A percentile compares a stretch with the other conserved stretches of the same genome.
phyloP scores from a whole-genome alignment of 345 rosid species.

The Dipteronia sinensis region DNA sequence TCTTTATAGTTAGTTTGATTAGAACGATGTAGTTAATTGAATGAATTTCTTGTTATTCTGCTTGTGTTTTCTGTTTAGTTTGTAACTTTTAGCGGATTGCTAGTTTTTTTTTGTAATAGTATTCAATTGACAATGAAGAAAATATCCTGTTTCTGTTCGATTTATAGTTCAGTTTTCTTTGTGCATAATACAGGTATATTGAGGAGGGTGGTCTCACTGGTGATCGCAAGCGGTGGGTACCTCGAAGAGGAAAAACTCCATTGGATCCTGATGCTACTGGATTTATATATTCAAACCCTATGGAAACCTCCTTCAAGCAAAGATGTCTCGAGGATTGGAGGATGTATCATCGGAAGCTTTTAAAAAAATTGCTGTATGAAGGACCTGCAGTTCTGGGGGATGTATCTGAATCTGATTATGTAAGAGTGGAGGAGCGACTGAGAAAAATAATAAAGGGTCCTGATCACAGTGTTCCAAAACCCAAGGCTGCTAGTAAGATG shows the following conservation, averaged over 20 bases:
- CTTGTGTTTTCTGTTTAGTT: neutral
- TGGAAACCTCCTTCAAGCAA: slow-evolving; percentile 92
- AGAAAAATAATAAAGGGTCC: slow-evolving; percentile 81
- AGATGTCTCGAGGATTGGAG: slow-evolving; percentile 86
- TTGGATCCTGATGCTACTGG: slow-evolving; percentile 93
- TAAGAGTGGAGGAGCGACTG: slow-evolving; percentile 74
- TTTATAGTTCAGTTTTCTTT: slow-evolving; percentile 16
- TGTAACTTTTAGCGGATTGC: neutral
- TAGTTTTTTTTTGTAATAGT: neutral
- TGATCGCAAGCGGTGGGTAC: slow-evolving; percentile 98
- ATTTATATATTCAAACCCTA: slow-evolving; percentile 80
- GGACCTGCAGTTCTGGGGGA: slow-evolving; percentile 77
- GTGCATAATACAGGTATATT: slow-evolving; percentile 57
- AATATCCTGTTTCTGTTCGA: neutral
- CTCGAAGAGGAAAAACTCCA: slow-evolving; percentile 91
- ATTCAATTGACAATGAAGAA: neutral
- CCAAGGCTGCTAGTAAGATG: slow-evolving; percentile 99
- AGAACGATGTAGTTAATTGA: neutral
- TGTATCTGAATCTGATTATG: slow-evolving; percentile 78
- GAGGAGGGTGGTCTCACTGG: slow-evolving; percentile 97
- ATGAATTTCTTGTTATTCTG: neutral
- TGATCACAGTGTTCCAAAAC: slow-evolving; percentile 74
- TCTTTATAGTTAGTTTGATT: neutral
- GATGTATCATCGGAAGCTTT: slow-evolving; percentile 70
- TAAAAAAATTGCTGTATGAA: slow-evolving; percentile 68